A percentile compares a stretch with the other conserved stretches of the same genome.
These are phyloP conservation scores for Priceomyces melissophilus DNA, from an alignment of 805 yeast species.

Conservation along the genomic window DNA sequence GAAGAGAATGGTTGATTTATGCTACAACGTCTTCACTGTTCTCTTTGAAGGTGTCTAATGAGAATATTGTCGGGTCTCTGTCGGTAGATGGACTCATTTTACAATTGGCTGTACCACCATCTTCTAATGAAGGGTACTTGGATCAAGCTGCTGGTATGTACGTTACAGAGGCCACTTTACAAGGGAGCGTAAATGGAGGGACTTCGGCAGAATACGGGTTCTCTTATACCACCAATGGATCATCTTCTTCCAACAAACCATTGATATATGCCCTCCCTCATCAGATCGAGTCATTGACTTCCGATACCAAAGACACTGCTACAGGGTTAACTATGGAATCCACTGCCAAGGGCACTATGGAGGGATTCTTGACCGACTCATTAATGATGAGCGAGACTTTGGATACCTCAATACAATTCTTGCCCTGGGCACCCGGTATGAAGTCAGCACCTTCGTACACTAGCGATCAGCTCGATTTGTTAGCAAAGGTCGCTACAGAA, in stretches of 20 bases:
- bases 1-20: slow-evolving; percentile 65
- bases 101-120: slow-evolving; percentile 30
- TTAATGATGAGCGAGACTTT: slow-evolving; percentile 39
- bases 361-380: slow-evolving; percentile 39
- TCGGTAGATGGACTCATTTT: slow-evolving; percentile 45
- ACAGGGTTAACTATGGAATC: slow-evolving; percentile 46
- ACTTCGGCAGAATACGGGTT: slow-evolving; percentile 46
- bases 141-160: slow-evolving; percentile 71
- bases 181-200: slow-evolving; percentile 47
- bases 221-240: slow-evolving; percentile 48
- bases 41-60: slow-evolving; percentile 25
- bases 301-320: slow-evolving; percentile 20
- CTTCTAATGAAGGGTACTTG: slow-evolving; percentile 39
- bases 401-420: slow-evolving; percentile 37
- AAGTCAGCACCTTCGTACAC: slow-evolving; percentile 33
- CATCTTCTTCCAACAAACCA: slow-evolving; percentile 43
- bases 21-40: slow-evolving; percentile 41
- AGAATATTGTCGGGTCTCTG: slow-evolving; percentile 41
- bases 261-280: slow-evolving; percentile 54
- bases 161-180: slow-evolving; percentile 45
- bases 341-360: slow-evolving; percentile 51
- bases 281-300: slow-evolving; percentile 39
- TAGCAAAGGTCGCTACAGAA: slow-evolving; percentile 44
- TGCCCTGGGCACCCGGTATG: slow-evolving; percentile 42
- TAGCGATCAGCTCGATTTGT: slow-evolving; percentile 38